Evolutionary conservation across 139 green algal species (phyloP), one percentile per base, ranked within the genome.

Genomic region (Auxenochlorella pyrenoidosa): DNA sequence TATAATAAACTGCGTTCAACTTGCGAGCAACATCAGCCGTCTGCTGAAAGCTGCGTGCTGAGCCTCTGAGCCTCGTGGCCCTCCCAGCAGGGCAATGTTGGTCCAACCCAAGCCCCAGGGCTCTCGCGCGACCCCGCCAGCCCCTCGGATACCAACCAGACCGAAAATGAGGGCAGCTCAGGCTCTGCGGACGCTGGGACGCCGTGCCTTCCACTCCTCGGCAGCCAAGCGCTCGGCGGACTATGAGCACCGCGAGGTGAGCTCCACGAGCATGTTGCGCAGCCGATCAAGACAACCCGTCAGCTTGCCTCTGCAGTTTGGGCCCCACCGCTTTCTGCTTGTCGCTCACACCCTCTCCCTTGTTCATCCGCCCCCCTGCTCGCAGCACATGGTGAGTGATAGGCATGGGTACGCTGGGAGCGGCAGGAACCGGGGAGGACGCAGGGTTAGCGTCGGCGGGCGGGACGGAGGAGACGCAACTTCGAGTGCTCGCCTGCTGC

Each of bases 231-330:
- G 73, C 73, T 79, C 73, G 30, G 73, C 73, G 38, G 73, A 79
- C 73, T 79, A 79, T 58, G 73, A 79, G 73, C 73, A 79, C 73
- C 73, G 73, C 32, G 66, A 73, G 66, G 73, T 58, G 40, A 36
- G 73, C 36, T 22, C 16, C 2, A 8, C 30, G 5, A 40, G 66
- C 32, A 40, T 73, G 2, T 63, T 63, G 12, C 16, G 22, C 47
- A 24, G 54, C 54, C 54, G 54, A 63, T 63, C 54, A 2, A 24
- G 54, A 13, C 16, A 24, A 13, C 16, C 18, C 16, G 54, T 3
- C 47, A 63, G 12, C 15, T 24, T 63, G 15, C 16, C 54, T 54
- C 54, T 63, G 54, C 54, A 63, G 54, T 24, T 24, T 63, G 13
- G 54, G 10, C 16, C 54, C 12, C 54, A 63, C 32, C 66, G 66